Conservation (phyloP, 192 early-diverging fungal species). For the Haplosporangium gracile region DNA sequence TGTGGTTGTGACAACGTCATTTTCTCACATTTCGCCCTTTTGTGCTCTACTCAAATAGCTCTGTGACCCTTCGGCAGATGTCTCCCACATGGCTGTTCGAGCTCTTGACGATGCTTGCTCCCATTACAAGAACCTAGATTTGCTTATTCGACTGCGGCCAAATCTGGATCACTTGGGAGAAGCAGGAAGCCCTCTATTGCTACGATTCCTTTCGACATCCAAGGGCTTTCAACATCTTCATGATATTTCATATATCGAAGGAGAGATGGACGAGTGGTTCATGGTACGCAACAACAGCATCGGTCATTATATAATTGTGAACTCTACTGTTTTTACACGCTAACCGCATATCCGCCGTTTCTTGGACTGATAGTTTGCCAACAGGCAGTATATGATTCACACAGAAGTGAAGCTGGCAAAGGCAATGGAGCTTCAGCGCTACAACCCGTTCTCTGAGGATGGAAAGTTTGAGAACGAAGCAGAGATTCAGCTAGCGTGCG, state of each 20-base stretch:
- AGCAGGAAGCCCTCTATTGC: constrained; percentile 74
- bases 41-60: constrained; percentile 55
- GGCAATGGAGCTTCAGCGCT: constrained; percentile 51
- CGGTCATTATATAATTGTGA: neutral
- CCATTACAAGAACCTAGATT: constrained; percentile 73
- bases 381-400: constrained; percentile 56
- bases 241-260: constrained; percentile 78
- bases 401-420: constrained; percentile 51
- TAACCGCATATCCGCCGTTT: neutral
- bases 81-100: constrained; percentile 76
- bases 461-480: constrained; percentile 48
- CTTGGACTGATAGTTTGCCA: constrained; percentile 56
- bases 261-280: constrained; percentile 87
- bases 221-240: constrained; percentile 80
- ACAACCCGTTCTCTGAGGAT: constrained; percentile 50
- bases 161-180: constrained; percentile 81
- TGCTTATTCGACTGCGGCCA: constrained; percentile 77
- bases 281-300: constrained; percentile 63
- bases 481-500: constrained; percentile 39
- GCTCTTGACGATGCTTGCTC: constrained; percentile 80
- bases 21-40: neutral
- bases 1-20: neutral
- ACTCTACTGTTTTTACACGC: too few species aligned
- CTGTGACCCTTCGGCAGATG: constrained; percentile 81
- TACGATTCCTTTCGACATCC: constrained; percentile 78